A percentile compares a stretch with the other conserved stretches of the same genome.
phyloP scores from a whole-genome alignment of 176 grass and related monocot genomes.

The Dactylis glomerata region DNA sequence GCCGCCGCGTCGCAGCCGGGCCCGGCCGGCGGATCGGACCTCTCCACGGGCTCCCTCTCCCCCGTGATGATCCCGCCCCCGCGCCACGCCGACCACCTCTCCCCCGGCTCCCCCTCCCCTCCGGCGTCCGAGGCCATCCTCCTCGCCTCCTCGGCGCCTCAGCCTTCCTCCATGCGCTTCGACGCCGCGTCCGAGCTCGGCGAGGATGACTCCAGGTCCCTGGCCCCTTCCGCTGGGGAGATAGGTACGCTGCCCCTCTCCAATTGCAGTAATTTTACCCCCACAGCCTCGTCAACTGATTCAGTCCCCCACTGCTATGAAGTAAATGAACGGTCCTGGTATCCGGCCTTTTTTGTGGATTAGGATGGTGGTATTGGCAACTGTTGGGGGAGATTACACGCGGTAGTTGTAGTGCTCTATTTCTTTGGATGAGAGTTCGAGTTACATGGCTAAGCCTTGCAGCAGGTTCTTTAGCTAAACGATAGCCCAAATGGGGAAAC shows the following conservation, averaged over 20 bases:
- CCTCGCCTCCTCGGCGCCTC: slow-evolving; percentile 36
- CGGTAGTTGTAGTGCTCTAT: neutral
- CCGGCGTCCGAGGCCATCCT: slow-evolving; percentile 21
- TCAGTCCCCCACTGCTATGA: neutral
- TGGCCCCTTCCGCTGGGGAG: slow-evolving; percentile 35
- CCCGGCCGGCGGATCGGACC: slow-evolving; percentile 3
- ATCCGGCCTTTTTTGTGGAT: neutral
- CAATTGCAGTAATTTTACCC: neutral
- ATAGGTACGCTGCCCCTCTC: slow-evolving; percentile 20
- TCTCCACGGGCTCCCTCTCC: slow-evolving; percentile 49
- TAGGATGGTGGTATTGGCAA: neutral
- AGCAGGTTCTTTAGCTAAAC: neutral
- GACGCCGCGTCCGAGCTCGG: slow-evolving; percentile 33
- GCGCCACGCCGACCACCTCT: slow-evolving; percentile 50
- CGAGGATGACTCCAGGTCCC: slow-evolving; percentile 38
- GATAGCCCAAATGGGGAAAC: neutral
- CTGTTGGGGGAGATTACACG: neutral
- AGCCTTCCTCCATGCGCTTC: slow-evolving; percentile 20
- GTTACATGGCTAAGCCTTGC: neutral
- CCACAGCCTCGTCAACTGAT: neutral
- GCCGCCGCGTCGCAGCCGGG: neutral
- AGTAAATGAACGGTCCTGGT: neutral
- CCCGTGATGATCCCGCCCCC: slow-evolving; percentile 89
- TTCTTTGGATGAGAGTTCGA: neutral
- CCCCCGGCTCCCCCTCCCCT: slow-evolving; percentile 27